Conservation (phyloP, 2,329 filamentous ascomycete genomes). For the Fusarium cicatricum region DNA sequence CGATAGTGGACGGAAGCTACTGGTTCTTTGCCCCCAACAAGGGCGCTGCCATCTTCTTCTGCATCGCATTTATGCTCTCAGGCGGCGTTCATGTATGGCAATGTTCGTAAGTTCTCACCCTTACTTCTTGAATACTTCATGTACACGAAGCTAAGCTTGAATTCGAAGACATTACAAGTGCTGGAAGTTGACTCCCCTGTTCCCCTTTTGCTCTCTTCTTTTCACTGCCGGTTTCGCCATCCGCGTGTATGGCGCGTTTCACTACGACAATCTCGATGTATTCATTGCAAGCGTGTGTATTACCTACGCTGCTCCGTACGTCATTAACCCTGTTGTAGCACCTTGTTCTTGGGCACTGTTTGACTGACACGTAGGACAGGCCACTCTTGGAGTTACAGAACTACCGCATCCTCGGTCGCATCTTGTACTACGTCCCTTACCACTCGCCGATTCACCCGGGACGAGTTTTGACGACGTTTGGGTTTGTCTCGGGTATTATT, state of each 20-base stretch:
- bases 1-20: conserved; percentile 51
- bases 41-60: conserved; percentile 58
- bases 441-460: conserved; percentile 60
- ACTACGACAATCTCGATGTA: conserved; percentile 44
- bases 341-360: background rate
- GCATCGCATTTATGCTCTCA: conserved; percentile 50
- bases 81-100: conserved; percentile 53
- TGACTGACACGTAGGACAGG: conserved; percentile 40
- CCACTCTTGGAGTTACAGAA: conserved; percentile 68
- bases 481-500: conserved; percentile 55
- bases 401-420: conserved; percentile 67
- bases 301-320: conserved; percentile 48
- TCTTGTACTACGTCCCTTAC: conserved; percentile 66
- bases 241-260: conserved; percentile 44
- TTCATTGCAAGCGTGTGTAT: conserved; percentile 49
- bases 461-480: conserved; percentile 56
- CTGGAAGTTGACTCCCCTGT: conserved; percentile 63
- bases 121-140: too few species aligned
- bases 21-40: conserved; percentile 59
- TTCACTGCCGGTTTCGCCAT: conserved; percentile 65
- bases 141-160: too few species aligned
- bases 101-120: conserved; percentile 52
- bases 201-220: conserved; percentile 61
- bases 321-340: background rate
- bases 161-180: conserved; percentile 60